These are phyloP conservation scores for Rasamsonia emersonii DNA, from an alignment of 2,329 filamentous ascomycete species.

Conservation along the genomic window DNA sequence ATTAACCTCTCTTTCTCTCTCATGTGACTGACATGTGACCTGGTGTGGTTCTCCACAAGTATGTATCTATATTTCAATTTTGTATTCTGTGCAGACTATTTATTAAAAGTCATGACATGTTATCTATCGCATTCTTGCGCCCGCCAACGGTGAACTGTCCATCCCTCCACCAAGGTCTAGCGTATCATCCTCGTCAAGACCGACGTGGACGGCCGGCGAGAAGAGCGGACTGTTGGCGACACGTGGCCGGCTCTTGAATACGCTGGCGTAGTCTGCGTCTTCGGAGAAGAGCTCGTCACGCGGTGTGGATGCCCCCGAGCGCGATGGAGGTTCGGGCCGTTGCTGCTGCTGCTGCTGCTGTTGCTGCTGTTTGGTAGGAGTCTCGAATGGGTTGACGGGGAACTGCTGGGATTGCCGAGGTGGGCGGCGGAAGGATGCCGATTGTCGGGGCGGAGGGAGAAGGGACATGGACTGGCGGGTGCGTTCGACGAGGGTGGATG, in stretches of 20 bases:
- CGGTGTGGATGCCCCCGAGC: slow-evolving; percentile 41
- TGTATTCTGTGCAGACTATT: no score
- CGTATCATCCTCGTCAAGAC: slow-evolving; percentile 15
- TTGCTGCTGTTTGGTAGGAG: slow-evolving; percentile 39
- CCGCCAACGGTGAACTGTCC: no score
- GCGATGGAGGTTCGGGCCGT: slow-evolving; percentile 10
- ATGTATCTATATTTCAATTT: no score
- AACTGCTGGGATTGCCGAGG: slow-evolving; percentile 29
- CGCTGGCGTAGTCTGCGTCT: slow-evolving; percentile 66
- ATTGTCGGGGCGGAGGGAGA: slow-evolving; percentile 33
- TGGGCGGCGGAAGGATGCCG: slow-evolving; percentile 14
- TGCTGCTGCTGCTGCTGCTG: no score
- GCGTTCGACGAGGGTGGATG: slow-evolving; percentile 58
- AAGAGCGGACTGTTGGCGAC: slow-evolving; percentile 64
- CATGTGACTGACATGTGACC: no score
- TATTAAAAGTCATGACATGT: no score
- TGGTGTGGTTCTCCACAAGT: no score
- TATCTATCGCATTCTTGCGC: no score
- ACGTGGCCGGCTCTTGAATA: slow-evolving; percentile 77
- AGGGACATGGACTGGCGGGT: slow-evolving; percentile 73
- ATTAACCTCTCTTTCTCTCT: no score
- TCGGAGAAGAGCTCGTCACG: slow-evolving; percentile 62
- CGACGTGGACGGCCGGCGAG: slow-evolving; percentile 31
- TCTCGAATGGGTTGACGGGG: slow-evolving; percentile 51
- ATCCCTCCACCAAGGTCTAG: no score